Evolutionary conservation across 148 eudicot genomes (phyloP), one percentile per base, ranked within the genome.

Genomic region (Chenopodium suecicum): DNA sequence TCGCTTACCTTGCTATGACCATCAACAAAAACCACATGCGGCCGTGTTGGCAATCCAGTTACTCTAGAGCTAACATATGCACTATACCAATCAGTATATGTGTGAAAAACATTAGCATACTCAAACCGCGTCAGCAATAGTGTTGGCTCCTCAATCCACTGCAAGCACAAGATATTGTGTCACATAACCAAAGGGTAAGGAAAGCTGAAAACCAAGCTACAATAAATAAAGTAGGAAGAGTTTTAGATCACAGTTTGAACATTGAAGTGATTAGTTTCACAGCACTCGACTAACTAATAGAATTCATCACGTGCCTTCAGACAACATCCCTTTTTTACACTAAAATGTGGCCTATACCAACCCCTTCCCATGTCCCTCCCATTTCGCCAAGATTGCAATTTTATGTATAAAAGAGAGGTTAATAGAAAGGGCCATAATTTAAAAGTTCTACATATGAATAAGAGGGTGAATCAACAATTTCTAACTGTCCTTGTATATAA

Each of bases 81-180:
- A 78, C 95, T 94, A 77, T 91, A 96, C 98, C 98, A 96, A 83
- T 96, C 99, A 7, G 99, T 96, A 72, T 91, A 83, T 17, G 99
- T 96, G 92, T 96, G 99, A 75, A 96, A 96, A 56, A 94, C 84
- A 86, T 96, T 96, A 54, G 98, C 98, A 88, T 96, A 96, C 86
- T 96, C 99, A 54, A 88, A 96, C 62, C 98, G 95, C 6, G 98
- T 96, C 69, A 96, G 81, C 63, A 96, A 79, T 86, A 96, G 88
- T 23, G 98, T 90, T 62, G 99, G 98, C 86, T 96, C 98, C 85
- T 96, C 97, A 82, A 96, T 81, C 99, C 99, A 96, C 99, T 96
- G 94, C 80, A 88, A 80, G 14, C 47, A 77, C 22, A 70, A 47
- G 34, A 74, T 9, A 20, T 34, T 10, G 34, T 74, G 37, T 71